Evolutionary conservation across 2,329 filamentous ascomycete genomes (phyloP).

Genomic region (Didymella lethalis): DNA sequence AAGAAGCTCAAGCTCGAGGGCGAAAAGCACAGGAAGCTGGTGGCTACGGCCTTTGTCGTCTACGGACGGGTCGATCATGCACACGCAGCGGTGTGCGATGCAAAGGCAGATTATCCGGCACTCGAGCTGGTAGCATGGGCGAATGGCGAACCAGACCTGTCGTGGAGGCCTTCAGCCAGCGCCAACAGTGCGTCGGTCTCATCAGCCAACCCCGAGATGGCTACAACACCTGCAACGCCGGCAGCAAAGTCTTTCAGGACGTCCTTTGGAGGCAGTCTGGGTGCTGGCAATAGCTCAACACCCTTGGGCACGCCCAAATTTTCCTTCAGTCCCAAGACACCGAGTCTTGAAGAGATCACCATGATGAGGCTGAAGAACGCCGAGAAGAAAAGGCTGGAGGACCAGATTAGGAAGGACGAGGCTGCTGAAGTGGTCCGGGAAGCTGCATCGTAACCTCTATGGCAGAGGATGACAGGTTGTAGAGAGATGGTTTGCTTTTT

Average conservation of each 20-base stretch:
- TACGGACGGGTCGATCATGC: slow-evolving; percentile 66
- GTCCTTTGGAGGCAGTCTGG: slow-evolving; percentile 29
- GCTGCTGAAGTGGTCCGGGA: slow-evolving; percentile 25
- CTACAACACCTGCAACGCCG: slow-evolving; percentile 33
- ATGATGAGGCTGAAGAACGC: slow-evolving; percentile 56
- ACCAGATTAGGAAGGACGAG: slow-evolving; percentile 54
- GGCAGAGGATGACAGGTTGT: no score
- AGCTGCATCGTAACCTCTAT: background rate
- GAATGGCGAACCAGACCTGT: slow-evolving; percentile 60
- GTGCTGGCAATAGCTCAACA: slow-evolving; percentile 6
- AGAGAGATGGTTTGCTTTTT: no score
- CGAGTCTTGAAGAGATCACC: slow-evolving; percentile 52
- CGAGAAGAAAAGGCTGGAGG: slow-evolving; percentile 55
- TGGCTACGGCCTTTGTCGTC: slow-evolving; percentile 63
- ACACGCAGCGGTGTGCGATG: slow-evolving; percentile 63
- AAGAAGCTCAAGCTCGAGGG: slow-evolving; percentile 61
- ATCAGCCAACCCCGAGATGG: no score
- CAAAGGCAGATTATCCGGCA: slow-evolving; percentile 56
- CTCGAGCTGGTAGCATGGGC: slow-evolving; percentile 66
- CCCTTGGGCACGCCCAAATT: slow-evolving; percentile 51
- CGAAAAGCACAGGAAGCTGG: slow-evolving; percentile 59
- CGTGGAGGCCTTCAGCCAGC: background rate
- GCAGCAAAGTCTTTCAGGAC: slow-evolving; percentile 37
- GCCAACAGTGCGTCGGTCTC: background rate
- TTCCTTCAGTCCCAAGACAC: slow-evolving; percentile 51